phyloP scores from a whole-genome alignment of 2,329 filamentous ascomycete genomes.

The Aspergillus neoniger region DNA sequence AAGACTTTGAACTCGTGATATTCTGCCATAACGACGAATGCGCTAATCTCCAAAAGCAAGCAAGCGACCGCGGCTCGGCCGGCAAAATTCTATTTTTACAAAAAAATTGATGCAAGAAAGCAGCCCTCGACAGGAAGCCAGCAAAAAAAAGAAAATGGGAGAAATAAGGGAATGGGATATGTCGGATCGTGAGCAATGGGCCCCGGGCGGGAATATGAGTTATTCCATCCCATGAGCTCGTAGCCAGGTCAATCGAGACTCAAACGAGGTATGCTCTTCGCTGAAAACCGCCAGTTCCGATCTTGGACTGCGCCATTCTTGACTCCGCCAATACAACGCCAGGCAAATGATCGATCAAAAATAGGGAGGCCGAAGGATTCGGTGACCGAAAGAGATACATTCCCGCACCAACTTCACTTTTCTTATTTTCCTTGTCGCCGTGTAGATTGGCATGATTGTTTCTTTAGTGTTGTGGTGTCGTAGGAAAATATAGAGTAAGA shows the following conservation, averaged over 20 bases:
- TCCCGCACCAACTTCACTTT: conserved; percentile 11
- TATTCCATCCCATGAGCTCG: not conserved
- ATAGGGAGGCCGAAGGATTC: conserved; percentile 29
- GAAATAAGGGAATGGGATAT: conserved; percentile 19
- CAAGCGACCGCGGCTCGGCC: conserved; percentile 27
- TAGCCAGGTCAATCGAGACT: conserved; percentile 19
- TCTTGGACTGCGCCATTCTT: conserved; percentile 35
- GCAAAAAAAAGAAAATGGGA: conserved; percentile 14
- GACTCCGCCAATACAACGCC: conserved; percentile 42
- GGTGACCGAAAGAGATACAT: conserved; percentile 22
- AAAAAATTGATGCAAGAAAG: conserved; percentile 25
- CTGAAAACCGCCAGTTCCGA: conserved; percentile 34
- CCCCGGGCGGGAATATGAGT: not conserved
- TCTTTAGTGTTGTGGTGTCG: conserved; percentile 10
- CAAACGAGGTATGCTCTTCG: conserved; percentile 23
- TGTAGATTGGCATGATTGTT: conserved; percentile 10
- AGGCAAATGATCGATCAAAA: conserved; percentile 35
- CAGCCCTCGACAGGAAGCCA: conserved; percentile 16
- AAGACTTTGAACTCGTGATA: conserved; percentile 33
- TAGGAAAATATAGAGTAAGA: conserved; percentile 6
- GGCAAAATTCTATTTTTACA: conserved; percentile 42
- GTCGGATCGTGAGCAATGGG: conserved; percentile 14
- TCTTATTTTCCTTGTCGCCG: conserved; percentile 13
- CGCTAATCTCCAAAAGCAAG: conserved; percentile 38
- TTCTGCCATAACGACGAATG: conserved; percentile 36